Conservation (phyloP, 192 early-diverging fungal genomes). For the Coemansia sp. region DNA sequence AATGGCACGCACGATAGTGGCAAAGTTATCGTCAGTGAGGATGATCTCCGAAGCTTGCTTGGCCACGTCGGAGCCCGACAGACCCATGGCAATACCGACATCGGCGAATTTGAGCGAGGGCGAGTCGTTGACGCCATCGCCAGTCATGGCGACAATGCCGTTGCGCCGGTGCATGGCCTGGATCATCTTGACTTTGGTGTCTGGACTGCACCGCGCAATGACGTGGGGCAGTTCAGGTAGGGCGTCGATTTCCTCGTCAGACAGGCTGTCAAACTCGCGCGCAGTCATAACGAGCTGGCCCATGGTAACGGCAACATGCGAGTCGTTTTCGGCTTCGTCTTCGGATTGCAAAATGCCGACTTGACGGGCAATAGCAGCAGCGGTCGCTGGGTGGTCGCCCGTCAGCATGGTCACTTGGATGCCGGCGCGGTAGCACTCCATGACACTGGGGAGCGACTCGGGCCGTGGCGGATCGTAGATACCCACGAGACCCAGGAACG, state of each 20-base stretch:
- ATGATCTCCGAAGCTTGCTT: constrained; percentile 88
- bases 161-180: constrained; percentile 80
- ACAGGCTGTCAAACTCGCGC: constrained; percentile 79
- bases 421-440: constrained; percentile 85
- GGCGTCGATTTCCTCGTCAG: constrained; percentile 79
- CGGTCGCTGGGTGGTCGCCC: constrained; percentile 91
- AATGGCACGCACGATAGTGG: constrained; percentile 76
- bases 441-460: constrained; percentile 65
- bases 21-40: constrained; percentile 79
- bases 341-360: constrained; percentile 72
- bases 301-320: constrained; percentile 35
- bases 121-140: constrained; percentile 85
- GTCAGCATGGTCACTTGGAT: constrained; percentile 97
- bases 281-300: constrained; percentile 78
- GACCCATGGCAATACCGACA: constrained; percentile 75
- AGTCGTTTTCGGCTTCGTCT: constrained; percentile 23
- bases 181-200: constrained; percentile 98
- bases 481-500: constrained; percentile 87
- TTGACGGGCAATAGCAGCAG: constrained; percentile 88
- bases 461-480: constrained; percentile 90
- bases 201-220: constrained; percentile 91
- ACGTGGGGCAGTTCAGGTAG: constrained; percentile 81
- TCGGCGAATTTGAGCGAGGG: constrained; percentile 77
- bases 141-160: constrained; percentile 86
- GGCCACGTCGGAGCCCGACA: constrained; percentile 73